Evolutionary conservation across 1,139 yeast species (phyloP).

Genomic region (Blastobotrys aristatus): DNA sequence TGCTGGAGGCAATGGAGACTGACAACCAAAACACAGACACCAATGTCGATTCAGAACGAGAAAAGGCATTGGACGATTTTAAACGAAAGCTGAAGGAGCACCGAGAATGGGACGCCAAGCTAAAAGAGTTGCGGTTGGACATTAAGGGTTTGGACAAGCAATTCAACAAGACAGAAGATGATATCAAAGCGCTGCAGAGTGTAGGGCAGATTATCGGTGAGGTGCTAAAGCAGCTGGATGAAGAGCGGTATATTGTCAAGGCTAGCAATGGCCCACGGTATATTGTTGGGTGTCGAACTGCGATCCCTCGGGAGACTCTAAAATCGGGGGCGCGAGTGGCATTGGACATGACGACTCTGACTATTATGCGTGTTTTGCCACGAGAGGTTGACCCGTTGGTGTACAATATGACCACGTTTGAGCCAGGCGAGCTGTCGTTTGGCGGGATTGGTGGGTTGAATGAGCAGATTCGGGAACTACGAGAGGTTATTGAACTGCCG

Average conservation of each 20-base stretch:
- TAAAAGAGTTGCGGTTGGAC: constrained; percentile 76
- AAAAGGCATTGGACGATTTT: constrained; percentile 70
- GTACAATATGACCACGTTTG: constrained; percentile 96
- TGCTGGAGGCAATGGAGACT: constrained; percentile 30
- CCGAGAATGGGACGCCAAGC: constrained; percentile 88
- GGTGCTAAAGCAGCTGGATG: constrained; percentile 91
- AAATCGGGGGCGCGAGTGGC: constrained; percentile 96
- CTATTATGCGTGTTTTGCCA: constrained; percentile 95
- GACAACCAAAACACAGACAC: constrained; percentile 21
- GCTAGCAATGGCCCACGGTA: constrained; percentile 98
- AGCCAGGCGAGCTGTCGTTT: constrained; percentile 93
- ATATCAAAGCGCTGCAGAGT: constrained; percentile 92
- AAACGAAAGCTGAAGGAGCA: constrained; percentile 88
- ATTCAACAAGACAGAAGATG: constrained; percentile 92
- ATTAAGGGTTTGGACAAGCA: constrained; percentile 81
- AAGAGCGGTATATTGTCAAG: constrained; percentile 89
- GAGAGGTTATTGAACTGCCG: constrained; percentile 97
- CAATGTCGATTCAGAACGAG: constrained; percentile 61
- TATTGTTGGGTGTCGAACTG: constrained; percentile 94
- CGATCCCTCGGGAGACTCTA: constrained; percentile 75
- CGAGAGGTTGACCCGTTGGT: constrained; percentile 98
- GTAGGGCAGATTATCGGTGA: constrained; percentile 98
- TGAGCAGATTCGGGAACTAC: constrained; percentile 91
- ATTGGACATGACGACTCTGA: constrained; percentile 93
- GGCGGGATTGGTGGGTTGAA: constrained; percentile 95